Evolutionary conservation across 768 basidiomycete genomes (phyloP), one percentile per base, ranked within the genome.

Genomic region (Termitomyces sp.): DNA sequence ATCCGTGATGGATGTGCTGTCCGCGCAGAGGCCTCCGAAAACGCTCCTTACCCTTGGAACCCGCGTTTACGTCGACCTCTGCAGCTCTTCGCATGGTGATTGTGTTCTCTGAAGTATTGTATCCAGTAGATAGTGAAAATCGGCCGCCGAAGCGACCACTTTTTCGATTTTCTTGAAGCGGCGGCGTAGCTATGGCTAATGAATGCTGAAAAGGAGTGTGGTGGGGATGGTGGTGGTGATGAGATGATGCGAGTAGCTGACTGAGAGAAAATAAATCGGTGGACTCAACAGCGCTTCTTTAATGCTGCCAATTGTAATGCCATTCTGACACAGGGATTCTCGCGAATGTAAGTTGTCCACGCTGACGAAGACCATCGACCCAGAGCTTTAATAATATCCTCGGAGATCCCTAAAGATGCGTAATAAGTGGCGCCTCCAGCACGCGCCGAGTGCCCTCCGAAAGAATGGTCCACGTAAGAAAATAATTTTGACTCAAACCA

Each of bases 351-450:
- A 27, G 64, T 62, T 38, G 58, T 61, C 63, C 64, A 66, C 1
- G 67, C 57, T 6, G 51, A n/a, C 5, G 61, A 66, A 10, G 65
- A 61, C 65, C 66, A 68, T 3, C 56, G 53, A 16, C 66, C 58
- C 12, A 67, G 31, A 11, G 65, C 59, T 49, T 63, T 63, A 36
- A 67, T 65, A 35, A 66, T 57, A 23, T 51, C 42, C 48, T 65
- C 60, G 18, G 57, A 51, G 5, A 69, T 16, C 5, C 66, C 64
- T 7, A 64, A 57, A 3, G 56, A 44, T 0, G 63, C 65, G 45
- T 63, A 66, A 35, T 59, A 68, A 3, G 68, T 70, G 2, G 68
- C 64, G 12, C 60, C 63, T 13, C 65, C 58, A 4, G 54, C 45
- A 16, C 54, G 35, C 7, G 31, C 7, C 1, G 64, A 68, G 25